Evolutionary conservation across 2,329 filamentous ascomycete genomes (phyloP), one percentile per base, ranked within the genome.

Genomic region (Aspergillus flavus): DNA sequence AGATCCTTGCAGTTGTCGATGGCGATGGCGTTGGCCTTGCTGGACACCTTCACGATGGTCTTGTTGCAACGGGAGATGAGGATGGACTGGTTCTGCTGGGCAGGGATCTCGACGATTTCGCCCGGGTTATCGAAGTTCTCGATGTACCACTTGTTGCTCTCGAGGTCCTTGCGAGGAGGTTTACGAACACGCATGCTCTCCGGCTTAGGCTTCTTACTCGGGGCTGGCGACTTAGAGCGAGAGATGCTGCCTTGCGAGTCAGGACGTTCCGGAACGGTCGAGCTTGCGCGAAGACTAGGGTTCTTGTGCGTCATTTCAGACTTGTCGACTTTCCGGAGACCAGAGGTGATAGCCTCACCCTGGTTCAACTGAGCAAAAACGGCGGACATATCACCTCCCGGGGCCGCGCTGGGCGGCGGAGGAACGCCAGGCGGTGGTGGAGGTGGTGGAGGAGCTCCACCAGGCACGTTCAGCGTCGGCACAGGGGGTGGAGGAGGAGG

Each of bases 281-380:
- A 91, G 64, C 84, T 83, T 28, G 91, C 86, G 66, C 95, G 89
- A 62, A 99, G 84, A 11, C 89, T 87, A 16, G 95, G 95, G 80
- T 99, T 99, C 84, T 98, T 98, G 81, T 99, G 95, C 64, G 95
- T 99, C 94, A 97, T 97, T 78, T 98, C 86, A 59, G 91, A 95
- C 75, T 90, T 91, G 81, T 97, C 94, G 57, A 99, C 95, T 83
- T 97, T 99, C 69, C 91, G 91, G 41, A 99, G 85, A 36, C 91
- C 89, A 68, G 92, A 89, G 4, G 95, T 99, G 64, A 99, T 92
- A n/a, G 87, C 85, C 64, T 92, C 88, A 62, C 95, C 95, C 76
- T 91, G 90, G 80, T 98, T 98, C 59, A 99, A 83, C 69, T 97
- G 91, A 46, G 90, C 90, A 77, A 99, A 99, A 3, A 99, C 93